Evolutionary conservation across 2,329 filamentous ascomycete species (phyloP).

Genomic region (Pseudogymnoascus sp.): DNA sequence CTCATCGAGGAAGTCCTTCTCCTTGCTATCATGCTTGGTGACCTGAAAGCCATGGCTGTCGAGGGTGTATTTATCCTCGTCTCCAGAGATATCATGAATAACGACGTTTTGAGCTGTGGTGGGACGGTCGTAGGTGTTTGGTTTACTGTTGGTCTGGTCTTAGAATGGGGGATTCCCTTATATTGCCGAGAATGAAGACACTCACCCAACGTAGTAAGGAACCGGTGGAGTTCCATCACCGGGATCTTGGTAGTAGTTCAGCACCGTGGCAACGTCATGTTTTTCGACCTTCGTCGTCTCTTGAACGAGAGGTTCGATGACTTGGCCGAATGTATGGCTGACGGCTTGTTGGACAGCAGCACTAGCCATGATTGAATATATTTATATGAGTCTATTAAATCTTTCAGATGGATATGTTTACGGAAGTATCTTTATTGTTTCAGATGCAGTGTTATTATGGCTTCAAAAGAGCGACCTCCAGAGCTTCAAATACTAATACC

Average conservation of each 20-base stretch:
- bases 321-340: neutral
- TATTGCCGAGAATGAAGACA: too few relatives aligned
- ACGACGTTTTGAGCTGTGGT: constrained; percentile 34
- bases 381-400: neutral
- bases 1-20: constrained; percentile 56
- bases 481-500: neutral
- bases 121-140: constrained; percentile 9
- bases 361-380: constrained; percentile 1
- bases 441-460: neutral
- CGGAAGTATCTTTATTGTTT: neutral
- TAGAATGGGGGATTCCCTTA: neutral
- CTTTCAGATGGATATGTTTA: neutral
- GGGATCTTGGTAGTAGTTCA: constrained; percentile 16
- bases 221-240: constrained; percentile 14
- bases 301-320: neutral
- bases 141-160: neutral
- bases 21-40: constrained; percentile 45
- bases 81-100: constrained; percentile 64
- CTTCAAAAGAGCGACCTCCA: neutral
- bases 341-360: constrained; percentile 4
- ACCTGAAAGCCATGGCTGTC: constrained; percentile 67
- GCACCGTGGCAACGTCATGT: constrained; percentile 14
- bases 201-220: constrained; percentile 14
- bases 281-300: neutral
- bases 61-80: constrained; percentile 55